These are phyloP conservation scores for Rhododendron molle DNA, from an alignment of 148 eudicot species.

Conservation along the genomic window DNA sequence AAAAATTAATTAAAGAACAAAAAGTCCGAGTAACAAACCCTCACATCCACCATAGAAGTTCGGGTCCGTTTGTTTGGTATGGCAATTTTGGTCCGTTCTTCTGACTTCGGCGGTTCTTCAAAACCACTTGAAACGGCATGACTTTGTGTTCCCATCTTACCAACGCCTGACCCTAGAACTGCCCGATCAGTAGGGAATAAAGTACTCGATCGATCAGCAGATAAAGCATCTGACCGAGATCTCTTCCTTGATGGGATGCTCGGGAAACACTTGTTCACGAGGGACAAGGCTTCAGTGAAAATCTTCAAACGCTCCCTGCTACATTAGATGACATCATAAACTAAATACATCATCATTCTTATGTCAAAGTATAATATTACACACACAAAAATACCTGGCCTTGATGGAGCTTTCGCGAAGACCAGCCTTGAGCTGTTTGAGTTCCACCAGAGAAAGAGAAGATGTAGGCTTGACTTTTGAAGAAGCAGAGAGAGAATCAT, in stretches of 20 bases:
- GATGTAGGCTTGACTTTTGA: constrained; percentile 36
- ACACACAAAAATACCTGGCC: constrained; percentile 42
- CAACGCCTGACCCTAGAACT: constrained; percentile 29
- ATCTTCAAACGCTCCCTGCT: constrained; percentile 57
- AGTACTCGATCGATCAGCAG: constrained; percentile 35
- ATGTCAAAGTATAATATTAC: constrained; percentile 2
- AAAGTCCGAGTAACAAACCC: constrained; percentile 40
- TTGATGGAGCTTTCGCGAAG: constrained; percentile 42
- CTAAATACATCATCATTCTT: background rate
- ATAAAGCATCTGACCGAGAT: constrained; percentile 44
- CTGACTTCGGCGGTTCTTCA: constrained; percentile 47
- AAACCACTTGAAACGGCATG: constrained; percentile 34
- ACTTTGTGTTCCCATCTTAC: constrained; percentile 44
- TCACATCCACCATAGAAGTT: constrained; percentile 51
- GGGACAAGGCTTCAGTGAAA: constrained; percentile 42
- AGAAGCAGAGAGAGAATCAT: constrained; percentile 43
- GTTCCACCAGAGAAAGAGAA: constrained; percentile 32
- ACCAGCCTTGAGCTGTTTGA: constrained; percentile 44
- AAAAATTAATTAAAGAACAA: background rate
- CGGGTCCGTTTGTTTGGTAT: constrained; percentile 59
- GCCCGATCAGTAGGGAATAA: constrained; percentile 36
- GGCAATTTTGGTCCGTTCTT: constrained; percentile 41
- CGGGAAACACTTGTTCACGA: constrained; percentile 56
- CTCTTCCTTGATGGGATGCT: constrained; percentile 52
- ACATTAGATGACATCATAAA: constrained; percentile 9